A percentile compares a stretch with the other conserved stretches of the same genome.
These are phyloP conservation scores for Suillus plorans DNA, from an alignment of 768 basidiomycete genomes.

Conservation along the genomic window DNA sequence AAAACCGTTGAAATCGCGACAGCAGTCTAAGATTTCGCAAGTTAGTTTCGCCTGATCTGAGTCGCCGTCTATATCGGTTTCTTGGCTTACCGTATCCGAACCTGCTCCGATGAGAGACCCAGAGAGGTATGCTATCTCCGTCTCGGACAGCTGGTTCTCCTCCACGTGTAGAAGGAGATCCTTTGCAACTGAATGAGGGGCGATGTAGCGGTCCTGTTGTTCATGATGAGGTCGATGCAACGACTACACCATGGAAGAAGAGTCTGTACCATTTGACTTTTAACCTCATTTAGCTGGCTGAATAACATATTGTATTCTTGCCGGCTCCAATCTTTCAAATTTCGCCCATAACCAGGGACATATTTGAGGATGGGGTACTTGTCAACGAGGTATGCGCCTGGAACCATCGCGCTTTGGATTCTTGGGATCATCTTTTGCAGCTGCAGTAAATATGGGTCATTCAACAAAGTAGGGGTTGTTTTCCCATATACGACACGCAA, in stretches of 20 bases:
- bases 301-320: constrained; percentile 54
- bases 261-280: constrained; percentile 39
- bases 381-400: constrained; percentile 35
- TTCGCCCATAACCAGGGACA: constrained; percentile 61
- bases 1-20: constrained; percentile 28
- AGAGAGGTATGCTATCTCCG: constrained; percentile 57
- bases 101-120: constrained; percentile 66
- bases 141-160: constrained; percentile 48
- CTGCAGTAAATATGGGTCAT: constrained; percentile 23
- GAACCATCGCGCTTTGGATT: constrained; percentile 30
- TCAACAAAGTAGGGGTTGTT: constrained; percentile 14
- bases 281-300: constrained; percentile 44
- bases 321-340: constrained; percentile 51
- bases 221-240: constrained; percentile 26
- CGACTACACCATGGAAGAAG: neutral
- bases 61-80: too few species aligned
- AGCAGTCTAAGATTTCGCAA: constrained; percentile 17
- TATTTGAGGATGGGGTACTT: constrained; percentile 38
- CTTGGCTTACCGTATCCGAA: constrained; percentile 45
- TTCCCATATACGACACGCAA: constrained; percentile 30
- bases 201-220: constrained; percentile 12
- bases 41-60: neutral
- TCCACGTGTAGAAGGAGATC: constrained; percentile 47
- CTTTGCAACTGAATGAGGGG: constrained; percentile 43
- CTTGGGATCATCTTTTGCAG: constrained; percentile 30